phyloP scores from a whole-genome alignment of 2,329 filamentous ascomycete species.

The Macrophomina phaseolina region DNA sequence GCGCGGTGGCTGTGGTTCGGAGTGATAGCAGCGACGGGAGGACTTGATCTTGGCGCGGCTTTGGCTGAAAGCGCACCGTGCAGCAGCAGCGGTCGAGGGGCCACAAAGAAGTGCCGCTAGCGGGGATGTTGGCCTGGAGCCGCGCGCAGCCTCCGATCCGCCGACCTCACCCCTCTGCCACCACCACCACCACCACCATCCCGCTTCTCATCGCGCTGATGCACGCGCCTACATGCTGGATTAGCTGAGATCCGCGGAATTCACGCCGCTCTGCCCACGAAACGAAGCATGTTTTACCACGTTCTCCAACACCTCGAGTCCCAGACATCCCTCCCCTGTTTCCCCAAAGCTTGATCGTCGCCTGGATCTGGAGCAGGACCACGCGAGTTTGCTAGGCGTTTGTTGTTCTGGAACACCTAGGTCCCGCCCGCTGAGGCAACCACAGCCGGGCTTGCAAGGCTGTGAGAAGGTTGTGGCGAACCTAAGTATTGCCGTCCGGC shows the following conservation, averaged over 20 bases:
- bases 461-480: conserved; percentile 11
- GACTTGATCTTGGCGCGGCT: not conserved
- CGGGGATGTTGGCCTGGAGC: conserved; percentile 1
- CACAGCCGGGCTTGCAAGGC: conserved; percentile 5
- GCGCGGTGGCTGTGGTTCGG: not conserved
- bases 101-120: not conserved
- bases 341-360: conserved; percentile 18
- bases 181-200: not conserved
- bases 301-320: conserved; percentile 18
- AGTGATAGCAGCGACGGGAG: conserved; percentile 1
- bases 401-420: not conserved
- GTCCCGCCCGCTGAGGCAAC: not conserved
- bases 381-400: not conserved
- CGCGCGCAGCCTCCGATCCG: conserved; percentile 1
- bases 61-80: not conserved
- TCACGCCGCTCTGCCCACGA: not conserved
- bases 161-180: not conserved
- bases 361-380: not conserved
- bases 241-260: too few species aligned
- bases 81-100: not conserved
- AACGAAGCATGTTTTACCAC: conserved; percentile 18
- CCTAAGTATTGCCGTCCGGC: conserved; percentile 4
- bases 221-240: conserved; percentile 1
- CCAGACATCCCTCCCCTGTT: conserved; percentile 18
- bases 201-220: not conserved